These are phyloP conservation scores for Paracamarosporium sp. DNA, from an alignment of 2,329 filamentous ascomycete genomes.

Conservation along the genomic window DNA sequence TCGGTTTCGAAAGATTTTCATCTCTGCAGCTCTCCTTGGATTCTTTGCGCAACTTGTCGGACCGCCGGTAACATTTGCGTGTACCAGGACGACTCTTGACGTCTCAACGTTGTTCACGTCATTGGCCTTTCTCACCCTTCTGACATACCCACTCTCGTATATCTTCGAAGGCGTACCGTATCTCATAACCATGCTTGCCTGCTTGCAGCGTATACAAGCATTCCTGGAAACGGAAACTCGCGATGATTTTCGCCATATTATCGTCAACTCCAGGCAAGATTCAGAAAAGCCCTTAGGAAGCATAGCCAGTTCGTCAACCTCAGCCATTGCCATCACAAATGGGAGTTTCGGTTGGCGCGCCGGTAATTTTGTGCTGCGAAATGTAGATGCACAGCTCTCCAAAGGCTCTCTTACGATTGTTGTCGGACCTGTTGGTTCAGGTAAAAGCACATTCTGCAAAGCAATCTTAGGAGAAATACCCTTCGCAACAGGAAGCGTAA, in stretches of 20 bases:
- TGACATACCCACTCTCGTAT: slow-evolving; percentile 13
- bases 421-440: slow-evolving; percentile 34
- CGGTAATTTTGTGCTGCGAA: slow-evolving; percentile 22
- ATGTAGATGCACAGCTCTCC: slow-evolving; percentile 19
- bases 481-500: slow-evolving; percentile 28
- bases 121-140: slow-evolving; percentile 17
- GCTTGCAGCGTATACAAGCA: slow-evolving; percentile 17
- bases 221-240: slow-evolving; percentile 18
- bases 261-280: background rate
- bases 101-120: slow-evolving; percentile 14
- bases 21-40: slow-evolving; percentile 13
- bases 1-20: slow-evolving; percentile 14
- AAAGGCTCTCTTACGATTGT: slow-evolving; percentile 31
- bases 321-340: slow-evolving; percentile 18
- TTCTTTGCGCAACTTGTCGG: slow-evolving; percentile 12
- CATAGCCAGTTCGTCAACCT: background rate
- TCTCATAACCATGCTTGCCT: slow-evolving; percentile 17
- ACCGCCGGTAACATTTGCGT: slow-evolving; percentile 17
- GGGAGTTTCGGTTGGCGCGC: slow-evolving; percentile 34
- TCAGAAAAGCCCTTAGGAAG: background rate
- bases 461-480: slow-evolving; percentile 44
- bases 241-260: slow-evolving; percentile 11
- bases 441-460: slow-evolving; percentile 45
- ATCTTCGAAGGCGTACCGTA: slow-evolving; percentile 17
- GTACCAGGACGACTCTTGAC: slow-evolving; percentile 6